Conservation (phyloP, 2,329 filamentous ascomycete genomes). For the Fusarium temperatum region DNA sequence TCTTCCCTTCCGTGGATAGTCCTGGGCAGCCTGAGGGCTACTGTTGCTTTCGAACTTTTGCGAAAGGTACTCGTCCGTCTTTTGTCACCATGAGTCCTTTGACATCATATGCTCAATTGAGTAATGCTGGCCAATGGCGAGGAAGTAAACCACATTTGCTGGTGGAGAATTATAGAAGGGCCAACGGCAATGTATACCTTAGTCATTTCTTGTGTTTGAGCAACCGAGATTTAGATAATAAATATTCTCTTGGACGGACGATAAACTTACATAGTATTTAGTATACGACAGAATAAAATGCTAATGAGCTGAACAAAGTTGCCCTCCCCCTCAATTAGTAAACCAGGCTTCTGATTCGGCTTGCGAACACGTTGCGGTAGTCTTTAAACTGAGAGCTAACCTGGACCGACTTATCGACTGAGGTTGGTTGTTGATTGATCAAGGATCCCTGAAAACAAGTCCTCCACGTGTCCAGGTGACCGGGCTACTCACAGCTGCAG, state of each 20-base stretch:
- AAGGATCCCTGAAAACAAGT: conserved; percentile 22
- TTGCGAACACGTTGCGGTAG: not conserved
- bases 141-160: not conserved
- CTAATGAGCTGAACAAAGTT: not conserved
- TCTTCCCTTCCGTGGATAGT: not conserved
- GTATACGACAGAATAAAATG: not conserved
- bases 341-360: not conserved
- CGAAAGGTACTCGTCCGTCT: not conserved
- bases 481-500: conserved; percentile 18
- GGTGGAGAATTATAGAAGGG: conserved; percentile 1
- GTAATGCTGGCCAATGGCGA: not conserved
- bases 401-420: conserved; percentile 10
- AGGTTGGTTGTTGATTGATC: conserved; percentile 4
- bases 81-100: not conserved
- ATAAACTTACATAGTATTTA: not conserved
- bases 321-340: not conserved
- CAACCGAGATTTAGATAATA: conserved; percentile 3
- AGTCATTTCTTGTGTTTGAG: not conserved
- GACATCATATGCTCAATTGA: conserved; percentile 3
- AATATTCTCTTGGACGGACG: not conserved
- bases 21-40: not conserved
- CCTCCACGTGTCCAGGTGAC: conserved; percentile 30
- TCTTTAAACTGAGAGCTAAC: conserved; percentile 1
- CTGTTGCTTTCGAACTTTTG: not conserved
- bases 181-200: not conserved